Evolutionary conservation across 805 yeast species (phyloP), one percentile per base, ranked within the genome.

Genomic region (Wickerhamiella siamensis): DNA sequence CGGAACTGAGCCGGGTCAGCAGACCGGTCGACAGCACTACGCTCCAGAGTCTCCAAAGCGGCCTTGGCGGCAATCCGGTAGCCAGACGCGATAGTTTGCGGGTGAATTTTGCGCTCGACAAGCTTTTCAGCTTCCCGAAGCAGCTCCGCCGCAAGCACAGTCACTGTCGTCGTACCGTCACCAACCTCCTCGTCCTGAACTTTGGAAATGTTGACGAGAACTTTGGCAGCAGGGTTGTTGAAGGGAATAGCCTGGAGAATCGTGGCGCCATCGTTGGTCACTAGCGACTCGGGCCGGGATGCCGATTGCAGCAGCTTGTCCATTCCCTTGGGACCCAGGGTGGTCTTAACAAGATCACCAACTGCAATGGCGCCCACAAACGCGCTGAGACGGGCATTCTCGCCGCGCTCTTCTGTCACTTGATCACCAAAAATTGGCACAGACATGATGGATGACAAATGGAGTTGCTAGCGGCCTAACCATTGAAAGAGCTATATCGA

Each of bases 361-460:
- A 91, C 98, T 33, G 98, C 99, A 58, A 91, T 88, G 50, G 98
- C 98, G 38, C 98, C 98, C 9, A 91, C 94, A 62, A 91, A 91
- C 2, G 98, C 84, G 5, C 95, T 83, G 67, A 88, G 70, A 21
- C 98, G 86, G 41, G 98, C 98, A 64, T 88, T 87, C 63, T 91
- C 98, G 36, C 91, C 98, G 57, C 96, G 75, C 65, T 88, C 98
- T 64, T 88, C 98, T 4, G 91, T 81, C 42, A 88, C 97, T 62
- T 88, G 95, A 60, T 91, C 97, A 47, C 95, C 94, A 65, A 91
- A 84, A 58, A 88, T 87, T 53, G 87, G 88, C 47, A 87, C 94
- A 51, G 87, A 78, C 93, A 54, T 54, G 40, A 20, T 38, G 33
- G n/a, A n/a, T n/a, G n/a, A n/a, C n/a, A n/a, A n/a, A n/a, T n/a